Percentiles rank a stretch among this genome's conserved stretches.
Conservation (phyloP, 768 basidiomycete species). For the Suillus paluster region DNA sequence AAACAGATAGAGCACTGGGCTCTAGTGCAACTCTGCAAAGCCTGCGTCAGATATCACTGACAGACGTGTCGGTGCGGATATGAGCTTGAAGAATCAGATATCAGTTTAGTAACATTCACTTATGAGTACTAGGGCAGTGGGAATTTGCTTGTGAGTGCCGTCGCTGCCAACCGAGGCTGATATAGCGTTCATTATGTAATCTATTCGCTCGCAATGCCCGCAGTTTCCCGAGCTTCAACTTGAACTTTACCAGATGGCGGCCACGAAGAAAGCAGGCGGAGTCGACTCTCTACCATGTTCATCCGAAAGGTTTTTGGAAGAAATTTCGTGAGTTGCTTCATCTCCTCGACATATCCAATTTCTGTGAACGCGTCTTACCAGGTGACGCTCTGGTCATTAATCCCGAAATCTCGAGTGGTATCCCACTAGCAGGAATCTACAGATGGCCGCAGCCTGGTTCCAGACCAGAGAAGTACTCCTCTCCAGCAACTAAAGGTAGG, state of each 20-base stretch:
- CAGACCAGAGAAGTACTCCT: slow-evolving; percentile 82
- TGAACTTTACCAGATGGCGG: slow-evolving; percentile 55
- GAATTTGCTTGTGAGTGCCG: no score
- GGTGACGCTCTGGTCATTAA: slow-evolving; percentile 86
- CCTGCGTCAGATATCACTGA: no score
- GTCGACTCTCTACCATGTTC: slow-evolving; percentile 88
- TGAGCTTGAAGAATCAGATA: not conserved
- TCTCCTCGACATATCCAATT: not conserved
- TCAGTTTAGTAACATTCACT: not conserved
- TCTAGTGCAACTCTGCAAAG: not conserved
- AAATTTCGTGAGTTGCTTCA: slow-evolving; percentile 73
- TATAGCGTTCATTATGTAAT: not conserved
- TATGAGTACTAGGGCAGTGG: no score
- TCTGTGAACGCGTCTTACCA: slow-evolving; percentile 36
- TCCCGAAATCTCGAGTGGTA: slow-evolving; percentile 89
- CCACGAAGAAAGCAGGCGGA: slow-evolving; percentile 79
- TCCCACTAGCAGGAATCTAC: slow-evolving; percentile 74
- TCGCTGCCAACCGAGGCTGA: no score
- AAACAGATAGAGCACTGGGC: not conserved
- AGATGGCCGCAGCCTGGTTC: slow-evolving; percentile 90
- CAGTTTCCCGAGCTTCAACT: slow-evolving; percentile 6
- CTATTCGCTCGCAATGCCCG: not conserved
- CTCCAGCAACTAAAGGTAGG: slow-evolving; percentile 87
- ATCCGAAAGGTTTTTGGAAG: slow-evolving; percentile 94
- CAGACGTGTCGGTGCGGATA: not conserved